Evolutionary conservation across 257 asterid species (phyloP).

Genomic region (Thymus mandschuricus): DNA sequence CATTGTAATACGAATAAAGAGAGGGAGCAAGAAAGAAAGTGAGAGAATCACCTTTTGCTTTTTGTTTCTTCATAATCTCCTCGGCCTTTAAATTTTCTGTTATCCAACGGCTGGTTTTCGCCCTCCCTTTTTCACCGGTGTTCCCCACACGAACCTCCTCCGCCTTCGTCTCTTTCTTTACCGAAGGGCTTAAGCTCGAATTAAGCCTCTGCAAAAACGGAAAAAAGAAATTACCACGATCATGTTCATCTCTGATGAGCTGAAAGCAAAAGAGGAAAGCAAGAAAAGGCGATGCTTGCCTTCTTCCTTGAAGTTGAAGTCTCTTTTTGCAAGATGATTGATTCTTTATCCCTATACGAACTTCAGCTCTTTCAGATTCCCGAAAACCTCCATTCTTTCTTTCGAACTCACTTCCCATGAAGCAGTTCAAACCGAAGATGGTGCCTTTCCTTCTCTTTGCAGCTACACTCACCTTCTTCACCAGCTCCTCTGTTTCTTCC

Average conservation of each 20-base stretch:
- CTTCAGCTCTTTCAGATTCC: slow-evolving; percentile 61
- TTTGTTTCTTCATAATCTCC: slow-evolving; percentile 40
- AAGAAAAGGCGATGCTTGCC: slow-evolving; percentile 62
- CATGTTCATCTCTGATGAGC: slow-evolving; percentile 47
- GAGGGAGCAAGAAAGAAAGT: slow-evolving; percentile 53
- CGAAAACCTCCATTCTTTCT: slow-evolving; percentile 47
- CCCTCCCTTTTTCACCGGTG: slow-evolving; percentile 34
- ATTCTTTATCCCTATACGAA: slow-evolving; percentile 49
- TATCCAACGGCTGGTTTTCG: slow-evolving; percentile 70
- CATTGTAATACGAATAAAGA: slow-evolving; percentile 52
- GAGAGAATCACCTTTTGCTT: slow-evolving; percentile 56
- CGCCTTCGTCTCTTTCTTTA: slow-evolving; percentile 5
- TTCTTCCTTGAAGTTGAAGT: slow-evolving; percentile 77
- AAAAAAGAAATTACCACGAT: slow-evolving; percentile 30
- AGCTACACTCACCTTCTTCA: slow-evolving; percentile 45
- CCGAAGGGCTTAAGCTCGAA: slow-evolving; percentile 27
- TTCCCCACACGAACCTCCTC: slow-evolving; percentile 17
- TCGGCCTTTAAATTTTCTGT: slow-evolving; percentile 63
- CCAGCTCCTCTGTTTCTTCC: slow-evolving; percentile 49
- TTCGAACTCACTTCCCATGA: slow-evolving; percentile 50
- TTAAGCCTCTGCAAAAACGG: slow-evolving; percentile 38
- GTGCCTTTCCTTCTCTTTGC: slow-evolving; percentile 40
- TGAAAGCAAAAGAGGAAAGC: slow-evolving; percentile 38
- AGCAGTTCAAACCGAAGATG: slow-evolving; percentile 52
- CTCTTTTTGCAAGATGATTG: slow-evolving; percentile 67